Percentiles rank a stretch among this genome's conserved stretches.
These are phyloP conservation scores for Pythium rhizo-oryzae DNA, from an alignment of 352 stramenopile genomes.

Conservation along the genomic window DNA sequence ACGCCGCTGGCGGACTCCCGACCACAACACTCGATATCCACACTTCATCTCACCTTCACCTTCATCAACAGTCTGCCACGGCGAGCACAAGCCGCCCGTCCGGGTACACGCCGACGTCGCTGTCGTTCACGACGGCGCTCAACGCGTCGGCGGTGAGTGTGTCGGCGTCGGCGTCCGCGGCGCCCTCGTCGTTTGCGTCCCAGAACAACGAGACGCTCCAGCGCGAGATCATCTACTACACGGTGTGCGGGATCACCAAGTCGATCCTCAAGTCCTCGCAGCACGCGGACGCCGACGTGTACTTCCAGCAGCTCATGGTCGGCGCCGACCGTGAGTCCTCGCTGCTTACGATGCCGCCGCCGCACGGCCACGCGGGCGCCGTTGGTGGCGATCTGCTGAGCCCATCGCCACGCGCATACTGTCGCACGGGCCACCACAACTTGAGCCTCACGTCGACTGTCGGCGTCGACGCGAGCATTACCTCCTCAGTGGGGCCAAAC, in stretches of 20 bases:
- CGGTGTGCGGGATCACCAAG: conserved; percentile 78
- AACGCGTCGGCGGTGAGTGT: conserved; percentile 6
- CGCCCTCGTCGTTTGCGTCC: conserved; percentile 37
- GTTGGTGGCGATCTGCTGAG: conserved; percentile 25
- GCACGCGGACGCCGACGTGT: conserved; percentile 31
- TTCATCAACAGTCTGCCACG: not conserved
- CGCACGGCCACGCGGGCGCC: too few relatives aligned
- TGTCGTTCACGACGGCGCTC: conserved; percentile 1
- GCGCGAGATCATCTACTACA: conserved; percentile 87
- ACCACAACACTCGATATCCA: too few relatives aligned
- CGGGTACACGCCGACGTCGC: not conserved
- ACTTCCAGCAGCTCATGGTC: conserved; percentile 52
- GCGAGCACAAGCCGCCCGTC: conserved; percentile 12
- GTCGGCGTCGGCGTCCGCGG: not conserved
- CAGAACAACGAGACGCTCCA: conserved; percentile 78
- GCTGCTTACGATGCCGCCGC: conserved; percentile 1
- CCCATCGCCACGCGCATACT: conserved; percentile 54
- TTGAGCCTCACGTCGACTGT: conserved; percentile 11
- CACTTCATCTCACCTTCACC: too few relatives aligned
- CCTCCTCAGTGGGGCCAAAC: conserved; percentile 8
- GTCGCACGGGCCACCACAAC: conserved; percentile 25
- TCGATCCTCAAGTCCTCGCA: conserved; percentile 61
- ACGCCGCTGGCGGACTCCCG: not conserved
- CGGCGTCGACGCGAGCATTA: conserved; percentile 3
- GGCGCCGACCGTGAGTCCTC: conserved; percentile 53